These are phyloP conservation scores for Theobroma grandiflorum DNA, from an alignment of 441 rosid species.

Conservation along the genomic window DNA sequence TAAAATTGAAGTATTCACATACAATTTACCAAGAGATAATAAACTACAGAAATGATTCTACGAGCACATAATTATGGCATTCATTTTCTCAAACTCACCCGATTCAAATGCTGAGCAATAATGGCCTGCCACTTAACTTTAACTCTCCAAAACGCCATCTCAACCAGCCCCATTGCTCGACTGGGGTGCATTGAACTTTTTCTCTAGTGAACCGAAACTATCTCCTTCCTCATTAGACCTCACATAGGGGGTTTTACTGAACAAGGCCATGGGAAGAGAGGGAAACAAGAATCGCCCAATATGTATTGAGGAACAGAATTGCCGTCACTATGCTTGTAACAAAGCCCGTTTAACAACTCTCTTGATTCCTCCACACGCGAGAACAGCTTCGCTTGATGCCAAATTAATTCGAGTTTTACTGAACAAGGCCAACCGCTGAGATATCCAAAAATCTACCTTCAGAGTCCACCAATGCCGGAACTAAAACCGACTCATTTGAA, in stretches of 20 bases:
- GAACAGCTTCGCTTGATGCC: slow-evolving; percentile 57
- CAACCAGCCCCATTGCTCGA: slow-evolving; percentile 16
- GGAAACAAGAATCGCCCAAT: slow-evolving; percentile 72
- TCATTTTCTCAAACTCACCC: slow-evolving; percentile 51
- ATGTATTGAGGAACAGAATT: slow-evolving; percentile 60
- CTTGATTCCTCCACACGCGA: slow-evolving; percentile 46
- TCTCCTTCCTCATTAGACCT: slow-evolving; percentile 52
- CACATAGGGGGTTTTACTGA: slow-evolving; percentile 50
- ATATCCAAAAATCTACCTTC: slow-evolving; percentile 76
- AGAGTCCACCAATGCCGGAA: slow-evolving; percentile 87
- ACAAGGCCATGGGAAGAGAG: slow-evolving; percentile 74
- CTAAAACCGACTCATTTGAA: slow-evolving; percentile 57
- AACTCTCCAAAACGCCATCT: slow-evolving; percentile 42
- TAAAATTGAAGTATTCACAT: not conserved
- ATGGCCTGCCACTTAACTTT: slow-evolving; percentile 44
- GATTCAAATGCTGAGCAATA: slow-evolving; percentile 63
- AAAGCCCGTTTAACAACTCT: slow-evolving; percentile 53
- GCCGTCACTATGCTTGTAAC: slow-evolving; percentile 48
- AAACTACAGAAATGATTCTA: not conserved
- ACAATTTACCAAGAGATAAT: slow-evolving; percentile 6
- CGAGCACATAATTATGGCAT: slow-evolving; percentile 4
- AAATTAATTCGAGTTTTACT: slow-evolving; percentile 55
- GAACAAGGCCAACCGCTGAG: slow-evolving; percentile 86
- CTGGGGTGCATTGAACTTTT: slow-evolving; percentile 26
- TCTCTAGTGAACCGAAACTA: slow-evolving; percentile 52